Conservation (phyloP, 2,329 filamentous ascomycete genomes). For the Allantophomopsis cytisporea region DNA sequence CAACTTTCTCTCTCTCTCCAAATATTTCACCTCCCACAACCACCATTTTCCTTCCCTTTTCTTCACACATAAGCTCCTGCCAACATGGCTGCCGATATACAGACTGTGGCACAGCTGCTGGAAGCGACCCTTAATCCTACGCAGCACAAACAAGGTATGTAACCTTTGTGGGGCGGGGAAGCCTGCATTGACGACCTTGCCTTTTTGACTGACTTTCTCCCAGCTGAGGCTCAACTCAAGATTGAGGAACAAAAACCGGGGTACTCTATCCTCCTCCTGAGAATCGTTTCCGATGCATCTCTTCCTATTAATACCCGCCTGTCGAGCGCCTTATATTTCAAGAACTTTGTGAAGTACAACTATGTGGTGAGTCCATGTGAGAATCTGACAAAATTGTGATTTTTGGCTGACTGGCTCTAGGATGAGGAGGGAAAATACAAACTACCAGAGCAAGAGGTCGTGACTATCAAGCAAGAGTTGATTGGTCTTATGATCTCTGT, state of each 20-base stretch:
- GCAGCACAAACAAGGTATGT: slow-evolving; percentile 77
- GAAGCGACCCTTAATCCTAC: slow-evolving; percentile 80
- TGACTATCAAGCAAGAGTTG: slow-evolving; percentile 85
- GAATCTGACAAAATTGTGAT: background rate
- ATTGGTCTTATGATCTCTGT: slow-evolving; percentile 95
- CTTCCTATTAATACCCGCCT: slow-evolving; percentile 70
- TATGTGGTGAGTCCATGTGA: slow-evolving; percentile 53
- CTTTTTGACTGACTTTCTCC: slow-evolving; percentile 13
- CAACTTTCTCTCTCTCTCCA: too few relatives aligned
- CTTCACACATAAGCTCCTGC: background rate
- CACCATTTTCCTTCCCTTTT: too few relatives aligned
- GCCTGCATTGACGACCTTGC: slow-evolving; percentile 10
- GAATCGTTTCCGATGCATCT: slow-evolving; percentile 69
- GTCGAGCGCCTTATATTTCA: slow-evolving; percentile 86
- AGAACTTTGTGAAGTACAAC: slow-evolving; percentile 92
- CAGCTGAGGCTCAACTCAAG: slow-evolving; percentile 73
- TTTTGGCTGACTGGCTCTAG: slow-evolving; percentile 20
- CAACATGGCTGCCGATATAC: slow-evolving; percentile 46
- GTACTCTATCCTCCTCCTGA: slow-evolving; percentile 79
- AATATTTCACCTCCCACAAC: too few relatives aligned
- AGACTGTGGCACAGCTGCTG: slow-evolving; percentile 66
- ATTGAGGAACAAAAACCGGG: slow-evolving; percentile 69
- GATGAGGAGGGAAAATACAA: slow-evolving; percentile 94
- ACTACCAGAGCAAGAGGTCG: slow-evolving; percentile 68
- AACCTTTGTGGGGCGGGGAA: slow-evolving; percentile 3